Base-by-base conservation (phyloP, 2,329 filamentous ascomycete species). In the Exophiala calicioides region DNA sequence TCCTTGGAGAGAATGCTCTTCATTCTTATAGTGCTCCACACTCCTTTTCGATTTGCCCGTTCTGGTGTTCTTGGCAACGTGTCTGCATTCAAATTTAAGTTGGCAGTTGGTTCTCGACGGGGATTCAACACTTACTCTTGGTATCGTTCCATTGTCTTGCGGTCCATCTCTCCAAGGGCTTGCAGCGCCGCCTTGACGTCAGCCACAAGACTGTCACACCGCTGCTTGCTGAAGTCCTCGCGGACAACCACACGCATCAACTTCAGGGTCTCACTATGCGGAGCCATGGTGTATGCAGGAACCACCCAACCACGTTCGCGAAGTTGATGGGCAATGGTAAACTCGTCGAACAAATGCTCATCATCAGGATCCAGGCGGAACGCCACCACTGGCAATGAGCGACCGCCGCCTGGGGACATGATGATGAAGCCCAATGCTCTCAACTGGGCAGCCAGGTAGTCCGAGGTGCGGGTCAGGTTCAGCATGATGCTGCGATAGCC, bases 261-360 rank as follows among this genome's bases (percentile, higher is more conserved):
- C 78, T 95, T 94, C 62, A 96, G 77, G 55, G 82, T 75, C 45
- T 88, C 76, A 13, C 88, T 90, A 65, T 95, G 78, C 13, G 90
- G 90, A 1, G 91, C 91, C 91, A 96, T 96, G 29, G 90, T 97
- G 71, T 97, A 97, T 0, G 91, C 91, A 0, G 91, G 91, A 0
- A 96, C 88, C 21, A 96, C 86, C 91, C 91, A 97, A 32, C 88
- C 88, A 24, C 90, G 81, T 55, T 88, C 83, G 40, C 91, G 85
- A 19, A 96, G 80, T 67, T 90, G 86, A 64, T 95, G 90, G 1
- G 91, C 90, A 30, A 90, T 71, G 1, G 85, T 78, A 52, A 90
- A 90, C 67, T 90, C 86, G 61, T 89, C 85, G 60, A 80, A 89
- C 41, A 76, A 68, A 19, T 81, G 75, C 4, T 72, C 70, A 4